Evolutionary conservation across 768 basidiomycete species (phyloP).

Genomic region (Boletus patriciae): DNA sequence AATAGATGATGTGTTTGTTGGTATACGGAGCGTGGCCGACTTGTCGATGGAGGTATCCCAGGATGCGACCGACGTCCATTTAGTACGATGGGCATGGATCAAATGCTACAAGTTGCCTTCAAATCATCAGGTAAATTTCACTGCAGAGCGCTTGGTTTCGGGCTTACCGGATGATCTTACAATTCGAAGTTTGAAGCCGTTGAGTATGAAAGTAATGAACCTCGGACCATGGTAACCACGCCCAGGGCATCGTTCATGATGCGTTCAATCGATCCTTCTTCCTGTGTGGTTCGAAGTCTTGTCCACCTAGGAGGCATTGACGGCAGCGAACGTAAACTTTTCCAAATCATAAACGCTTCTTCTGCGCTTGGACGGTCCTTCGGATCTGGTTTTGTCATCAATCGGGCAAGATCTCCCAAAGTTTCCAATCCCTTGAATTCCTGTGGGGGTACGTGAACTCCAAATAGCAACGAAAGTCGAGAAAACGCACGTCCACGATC

Average conservation of each 20-base stretch:
- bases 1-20: not conserved
- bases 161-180: too few relatives aligned
- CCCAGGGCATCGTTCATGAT: conserved; percentile 16
- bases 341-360: conserved; percentile 8
- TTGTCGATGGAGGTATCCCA: not conserved
- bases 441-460: not conserved
- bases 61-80: too few relatives aligned
- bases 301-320: conserved; percentile 7
- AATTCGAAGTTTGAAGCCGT: too few relatives aligned
- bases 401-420: not conserved
- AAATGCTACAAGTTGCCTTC: not conserved
- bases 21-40: not conserved
- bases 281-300: conserved; percentile 2
- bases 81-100: not conserved
- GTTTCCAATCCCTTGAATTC: conserved; percentile 6
- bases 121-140: too few relatives aligned
- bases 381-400: conserved; percentile 11
- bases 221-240: conserved; percentile 12
- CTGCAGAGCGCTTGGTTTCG: too few relatives aligned
- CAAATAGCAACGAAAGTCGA: too few relatives aligned
- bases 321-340: not conserved
- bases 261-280: conserved; percentile 14
- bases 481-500: conserved; percentile 13
- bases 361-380: conserved; percentile 2
- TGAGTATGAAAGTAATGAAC: too few relatives aligned